phyloP scores from a whole-genome alignment of 2,329 filamentous ascomycete genomes.

The Phyllosticta citriasiana region DNA sequence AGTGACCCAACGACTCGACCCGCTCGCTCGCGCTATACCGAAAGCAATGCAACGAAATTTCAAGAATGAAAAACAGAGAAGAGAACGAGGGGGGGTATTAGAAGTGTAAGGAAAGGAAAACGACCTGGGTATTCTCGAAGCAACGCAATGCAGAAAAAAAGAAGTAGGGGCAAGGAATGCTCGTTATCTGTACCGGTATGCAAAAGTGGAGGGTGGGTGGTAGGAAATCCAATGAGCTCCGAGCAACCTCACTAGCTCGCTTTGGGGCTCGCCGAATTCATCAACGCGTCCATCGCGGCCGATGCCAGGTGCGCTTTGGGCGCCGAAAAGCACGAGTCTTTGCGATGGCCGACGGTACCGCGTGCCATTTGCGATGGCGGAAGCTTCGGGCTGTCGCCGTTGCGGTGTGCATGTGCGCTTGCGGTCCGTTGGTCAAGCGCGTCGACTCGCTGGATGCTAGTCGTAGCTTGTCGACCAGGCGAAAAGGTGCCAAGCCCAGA shows the following conservation, averaged over 20 bases:
- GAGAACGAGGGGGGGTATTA: not conserved
- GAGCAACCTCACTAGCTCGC: not conserved
- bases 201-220: not conserved
- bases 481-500: slow-evolving; percentile 3
- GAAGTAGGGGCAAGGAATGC: not conserved
- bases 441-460: slow-evolving; percentile 4
- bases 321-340: not conserved
- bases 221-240: not conserved
- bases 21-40: not conserved
- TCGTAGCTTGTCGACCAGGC: slow-evolving; percentile 3
- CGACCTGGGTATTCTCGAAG: not conserved
- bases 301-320: not conserved
- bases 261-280: not conserved
- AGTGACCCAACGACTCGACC: not conserved
- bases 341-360: not conserved
- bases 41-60: not conserved
- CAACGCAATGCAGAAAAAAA: not conserved
- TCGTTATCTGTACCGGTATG: not conserved
- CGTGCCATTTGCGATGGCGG: not conserved
- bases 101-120: not conserved
- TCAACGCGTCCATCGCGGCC: not conserved
- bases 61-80: not conserved
- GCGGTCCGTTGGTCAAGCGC: not conserved
- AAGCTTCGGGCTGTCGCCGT: not conserved
- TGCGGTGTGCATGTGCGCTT: not conserved